These are phyloP conservation scores for Ailanthus altissimus DNA, from an alignment of 345 rosid genomes.

Conservation along the genomic window DNA sequence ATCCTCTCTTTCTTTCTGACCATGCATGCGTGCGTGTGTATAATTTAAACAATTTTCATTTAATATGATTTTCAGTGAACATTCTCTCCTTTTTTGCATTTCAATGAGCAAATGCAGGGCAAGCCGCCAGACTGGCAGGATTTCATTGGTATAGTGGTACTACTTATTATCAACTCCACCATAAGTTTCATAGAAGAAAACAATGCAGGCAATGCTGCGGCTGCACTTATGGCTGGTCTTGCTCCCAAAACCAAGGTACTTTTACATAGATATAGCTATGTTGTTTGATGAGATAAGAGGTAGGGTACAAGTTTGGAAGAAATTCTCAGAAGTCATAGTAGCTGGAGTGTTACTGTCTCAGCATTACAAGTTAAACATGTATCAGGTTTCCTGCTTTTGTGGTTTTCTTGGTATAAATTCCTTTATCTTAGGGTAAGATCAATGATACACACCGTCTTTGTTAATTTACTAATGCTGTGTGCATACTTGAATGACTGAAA, in stretches of 20 bases:
- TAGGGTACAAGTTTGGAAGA: not conserved
- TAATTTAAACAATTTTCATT: not conserved
- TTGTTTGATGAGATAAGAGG: not conserved
- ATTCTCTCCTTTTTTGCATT: not conserved
- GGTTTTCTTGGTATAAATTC: not conserved
- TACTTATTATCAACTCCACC: conserved; percentile 75
- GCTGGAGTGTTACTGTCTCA: not conserved
- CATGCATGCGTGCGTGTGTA: not conserved
- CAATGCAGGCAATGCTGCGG: conserved; percentile 89
- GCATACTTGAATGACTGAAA: conserved; percentile 19
- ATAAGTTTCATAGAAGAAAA: conserved; percentile 83
- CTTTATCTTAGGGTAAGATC: not conserved
- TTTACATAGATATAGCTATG: not conserved
- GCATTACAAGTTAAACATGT: not conserved
- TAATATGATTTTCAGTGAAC: not conserved
- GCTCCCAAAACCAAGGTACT: conserved; percentile 73
- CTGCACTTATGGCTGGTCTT: conserved; percentile 75
- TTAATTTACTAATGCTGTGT: not conserved
- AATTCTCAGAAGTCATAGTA: not conserved
- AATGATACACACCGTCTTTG: not conserved
- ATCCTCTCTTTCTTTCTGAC: conserved; percentile 1
- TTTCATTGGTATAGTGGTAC: conserved; percentile 65
- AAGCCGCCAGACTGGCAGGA: conserved; percentile 93
- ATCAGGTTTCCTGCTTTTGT: not conserved
- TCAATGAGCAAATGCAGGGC: conserved; percentile 44